Percentiles rank a stretch among this genome's conserved stretches.
These are phyloP conservation scores for Secale cereale DNA, from an alignment of 176 grass and related monocot species.

Conservation along the genomic window DNA sequence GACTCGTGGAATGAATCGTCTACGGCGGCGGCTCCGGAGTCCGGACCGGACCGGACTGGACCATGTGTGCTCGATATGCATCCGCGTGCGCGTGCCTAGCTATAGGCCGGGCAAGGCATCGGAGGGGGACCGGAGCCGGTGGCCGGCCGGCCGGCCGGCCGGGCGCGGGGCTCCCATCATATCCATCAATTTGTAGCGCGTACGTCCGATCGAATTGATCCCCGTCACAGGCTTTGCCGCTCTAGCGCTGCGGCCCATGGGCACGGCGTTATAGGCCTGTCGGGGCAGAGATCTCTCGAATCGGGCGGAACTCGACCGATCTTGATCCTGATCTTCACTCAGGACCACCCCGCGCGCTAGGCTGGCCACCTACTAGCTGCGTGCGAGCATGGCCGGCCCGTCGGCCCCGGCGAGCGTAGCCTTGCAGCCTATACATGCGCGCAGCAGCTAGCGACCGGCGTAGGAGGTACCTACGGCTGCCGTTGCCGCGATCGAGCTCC, in stretches of 20 bases:
- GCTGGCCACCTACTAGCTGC: no score
- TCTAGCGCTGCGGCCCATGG: neutral
- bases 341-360: neutral
- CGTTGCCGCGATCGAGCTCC: no score
- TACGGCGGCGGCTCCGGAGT: no score
- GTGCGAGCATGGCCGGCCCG: no score
- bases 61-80: no score
- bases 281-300: slow-evolving; percentile 59
- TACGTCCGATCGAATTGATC: slow-evolving; percentile 35
- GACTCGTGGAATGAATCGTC: no score
- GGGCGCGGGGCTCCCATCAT: slow-evolving; percentile 6
- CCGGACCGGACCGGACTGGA: no score
- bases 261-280: slow-evolving; percentile 58
- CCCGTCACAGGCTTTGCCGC: slow-evolving; percentile 48
- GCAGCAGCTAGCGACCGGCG: neutral
- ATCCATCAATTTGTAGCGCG: slow-evolving; percentile 32
- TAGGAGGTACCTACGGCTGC: no score
- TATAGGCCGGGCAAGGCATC: neutral
- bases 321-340: no score
- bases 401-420: neutral
- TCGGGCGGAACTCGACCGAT: neutral
- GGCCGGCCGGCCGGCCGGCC: neutral
- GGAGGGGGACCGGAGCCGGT: neutral
- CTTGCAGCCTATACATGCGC: neutral
- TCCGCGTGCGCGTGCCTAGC: no score